A percentile compares a stretch with the other conserved stretches of the same genome.
phyloP scores from a whole-genome alignment of 2,329 filamentous ascomycete species.

The Nigrospora osmanthi region DNA sequence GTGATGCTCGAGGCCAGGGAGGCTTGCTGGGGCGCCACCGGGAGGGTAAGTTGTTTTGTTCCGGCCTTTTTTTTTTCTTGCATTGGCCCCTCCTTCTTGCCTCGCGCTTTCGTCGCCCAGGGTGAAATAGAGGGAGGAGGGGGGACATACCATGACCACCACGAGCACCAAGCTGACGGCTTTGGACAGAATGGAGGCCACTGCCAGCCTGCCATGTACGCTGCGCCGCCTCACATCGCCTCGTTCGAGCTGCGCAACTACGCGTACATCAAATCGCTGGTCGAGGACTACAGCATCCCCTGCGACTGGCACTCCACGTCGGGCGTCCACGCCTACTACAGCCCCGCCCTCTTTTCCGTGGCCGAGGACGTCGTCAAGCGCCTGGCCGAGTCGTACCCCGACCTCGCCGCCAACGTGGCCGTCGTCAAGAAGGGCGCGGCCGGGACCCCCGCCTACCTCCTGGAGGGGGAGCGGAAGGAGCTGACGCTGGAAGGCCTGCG shows the following conservation, averaged over 20 bases:
- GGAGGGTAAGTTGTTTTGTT: constrained; percentile 47
- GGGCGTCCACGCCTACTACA: constrained; percentile 58
- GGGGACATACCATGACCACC: too few species aligned
- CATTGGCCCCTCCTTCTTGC: too few species aligned
- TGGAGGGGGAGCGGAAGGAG: constrained; percentile 16
- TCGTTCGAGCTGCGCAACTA: constrained; percentile 69
- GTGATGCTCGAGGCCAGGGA: constrained; percentile 72
- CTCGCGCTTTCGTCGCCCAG: too few species aligned
- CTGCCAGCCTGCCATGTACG: constrained; percentile 66
- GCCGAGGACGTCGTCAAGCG: constrained; percentile 41
- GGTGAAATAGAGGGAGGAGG: too few species aligned
- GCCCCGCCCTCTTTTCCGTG: constrained; percentile 42
- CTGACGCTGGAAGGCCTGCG: constrained; percentile 41
- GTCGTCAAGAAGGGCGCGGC: constrained; percentile 28
- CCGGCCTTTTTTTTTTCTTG: neutral
- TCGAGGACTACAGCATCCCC: constrained; percentile 47
- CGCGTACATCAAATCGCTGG: constrained; percentile 47
- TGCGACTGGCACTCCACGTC: constrained; percentile 62
- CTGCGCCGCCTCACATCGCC: constrained; percentile 49
- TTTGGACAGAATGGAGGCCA: constrained; percentile 57
- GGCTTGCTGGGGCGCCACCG: constrained; percentile 76
- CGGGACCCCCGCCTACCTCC: constrained; percentile 9
- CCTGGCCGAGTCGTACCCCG: constrained; percentile 44
- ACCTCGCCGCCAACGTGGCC: constrained; percentile 41
- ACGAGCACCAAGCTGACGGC: too few species aligned